Percentiles rank a stretch among this genome's conserved stretches.
Evolutionary conservation across 1,284 basidiomycete genomes (phyloP).

Genomic region (Ceratobasidium sp.): DNA sequence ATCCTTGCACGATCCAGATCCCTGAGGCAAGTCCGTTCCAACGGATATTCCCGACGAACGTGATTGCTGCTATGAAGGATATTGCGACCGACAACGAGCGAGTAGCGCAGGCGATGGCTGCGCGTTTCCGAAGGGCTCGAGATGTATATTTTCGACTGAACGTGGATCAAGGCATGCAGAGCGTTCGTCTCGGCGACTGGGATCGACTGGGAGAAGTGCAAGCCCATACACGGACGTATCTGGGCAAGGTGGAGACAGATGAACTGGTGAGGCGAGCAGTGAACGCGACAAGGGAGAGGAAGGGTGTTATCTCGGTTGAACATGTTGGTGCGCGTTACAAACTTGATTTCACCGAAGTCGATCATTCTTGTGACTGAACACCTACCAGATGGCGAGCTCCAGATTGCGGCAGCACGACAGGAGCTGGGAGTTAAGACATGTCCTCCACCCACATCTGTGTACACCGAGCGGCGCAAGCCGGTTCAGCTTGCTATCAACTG

Average conservation of each 20-base stretch:
- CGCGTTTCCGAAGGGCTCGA: not conserved
- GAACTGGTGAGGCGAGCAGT: not conserved
- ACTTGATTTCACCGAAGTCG: too few species aligned
- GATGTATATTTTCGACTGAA: constrained; percentile 34
- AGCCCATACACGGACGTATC: constrained; percentile 17
- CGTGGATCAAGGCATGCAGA: constrained; percentile 32
- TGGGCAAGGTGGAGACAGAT: not conserved
- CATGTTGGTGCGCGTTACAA: not conserved
- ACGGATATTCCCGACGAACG: not conserved
- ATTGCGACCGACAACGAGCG: constrained; percentile 35
- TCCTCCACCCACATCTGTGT: constrained; percentile 1
- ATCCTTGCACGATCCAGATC: not conserved
- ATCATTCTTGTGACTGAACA: not conserved
- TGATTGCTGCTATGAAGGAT: not conserved
- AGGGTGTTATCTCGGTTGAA: not conserved
- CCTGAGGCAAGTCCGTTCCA: not conserved
- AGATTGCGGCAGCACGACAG: not conserved
- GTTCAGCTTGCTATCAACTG: not conserved
- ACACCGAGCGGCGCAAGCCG: not conserved
- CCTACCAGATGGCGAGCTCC: not conserved
- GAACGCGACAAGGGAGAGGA: not conserved
- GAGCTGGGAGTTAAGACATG: not conserved
- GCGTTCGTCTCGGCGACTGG: not conserved
- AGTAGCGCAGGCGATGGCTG: not conserved
- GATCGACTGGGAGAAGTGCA: constrained; percentile 2